Base-by-base conservation (phyloP, 805 yeast genomes). In the Wickerhamomyces ciferrii region DNA sequence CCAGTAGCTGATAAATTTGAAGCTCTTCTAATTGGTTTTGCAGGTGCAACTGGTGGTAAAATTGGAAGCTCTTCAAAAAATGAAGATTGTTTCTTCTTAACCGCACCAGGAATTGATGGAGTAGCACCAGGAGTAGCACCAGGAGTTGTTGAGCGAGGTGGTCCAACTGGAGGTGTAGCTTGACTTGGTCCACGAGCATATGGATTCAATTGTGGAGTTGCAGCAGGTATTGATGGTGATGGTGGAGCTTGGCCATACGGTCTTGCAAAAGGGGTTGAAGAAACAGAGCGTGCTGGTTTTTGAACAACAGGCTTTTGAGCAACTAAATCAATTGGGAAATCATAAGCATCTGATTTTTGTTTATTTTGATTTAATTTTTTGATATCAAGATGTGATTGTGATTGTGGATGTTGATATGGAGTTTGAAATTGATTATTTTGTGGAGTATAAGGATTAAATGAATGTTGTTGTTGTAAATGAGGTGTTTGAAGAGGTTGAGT, bases 321-420 rank as follows among this genome's bases (percentile, higher is more conserved):
- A 13, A 83, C 64, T 39, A 85, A 59, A 40, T 72, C 79, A 19
- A 70, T 66, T 1, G 92, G 92, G 56, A 85, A 83, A 57, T 85
- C 94, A 54, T 83, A 85, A 0, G 90, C 89, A 65, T 84, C 88
- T n/a, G 83, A 76, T 59, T 79, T 82, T 54, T 76, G 75, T 61
- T 82, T 81, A 36, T 69, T 68, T n/a, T 63, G 65, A 44, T 68
- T 70, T 17, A 79, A 58, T 41, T 69, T 68, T 46, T 55, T 43
- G 14, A 62, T 43, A 20, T 56, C 63, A 23, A 62, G 41, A 36
- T 59, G 56, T 15, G 42, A 19, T 18, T 48, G 44, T 6, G 41
- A 36, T 19, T 8, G 19, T 23, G 11, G 29, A 42, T 29, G 38
- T 21, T 36, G 18, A 32, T 8, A 32, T 15, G 34, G 32, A 24